These are phyloP conservation scores for Talaromyces sp. DNA, from an alignment of 2,329 filamentous ascomycete genomes.

Conservation along the genomic window DNA sequence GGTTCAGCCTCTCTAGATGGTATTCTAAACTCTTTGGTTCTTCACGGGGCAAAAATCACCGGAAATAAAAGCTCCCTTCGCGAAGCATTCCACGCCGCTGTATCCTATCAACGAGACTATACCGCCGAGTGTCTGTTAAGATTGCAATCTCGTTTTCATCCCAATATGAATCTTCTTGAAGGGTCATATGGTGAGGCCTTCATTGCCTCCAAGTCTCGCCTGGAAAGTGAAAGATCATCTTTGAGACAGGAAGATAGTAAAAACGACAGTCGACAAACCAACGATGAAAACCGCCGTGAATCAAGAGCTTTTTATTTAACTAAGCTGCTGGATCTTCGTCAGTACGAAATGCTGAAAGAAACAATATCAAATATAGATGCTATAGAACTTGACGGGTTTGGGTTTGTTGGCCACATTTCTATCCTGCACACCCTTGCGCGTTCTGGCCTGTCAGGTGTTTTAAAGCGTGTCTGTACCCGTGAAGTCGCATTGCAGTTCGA, in stretches of 20 bases:
- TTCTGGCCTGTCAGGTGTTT: background rate
- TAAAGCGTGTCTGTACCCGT: background rate
- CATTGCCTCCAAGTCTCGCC: background rate
- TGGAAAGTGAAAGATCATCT: slow-evolving; percentile 4
- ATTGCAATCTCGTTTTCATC: background rate
- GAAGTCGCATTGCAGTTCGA: background rate
- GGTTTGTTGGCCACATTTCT: slow-evolving; percentile 1
- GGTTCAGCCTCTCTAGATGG: background rate
- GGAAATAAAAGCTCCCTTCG: background rate
- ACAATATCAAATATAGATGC: background rate
- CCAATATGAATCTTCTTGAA: background rate
- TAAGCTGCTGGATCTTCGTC: slow-evolving; percentile 1
- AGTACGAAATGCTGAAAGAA: slow-evolving; percentile 3
- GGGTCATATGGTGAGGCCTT: background rate
- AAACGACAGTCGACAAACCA: background rate
- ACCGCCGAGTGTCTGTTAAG: background rate
- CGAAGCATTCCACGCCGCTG: background rate
- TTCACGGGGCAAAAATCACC: background rate
- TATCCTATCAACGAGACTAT: slow-evolving; percentile 5
- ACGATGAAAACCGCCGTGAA: background rate
- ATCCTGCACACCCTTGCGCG: background rate
- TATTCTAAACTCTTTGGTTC: slow-evolving; percentile 4
- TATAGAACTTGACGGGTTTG: background rate
- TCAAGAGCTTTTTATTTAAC: background rate
- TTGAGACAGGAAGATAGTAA: background rate